phyloP scores from a whole-genome alignment of 78 protist species.

The Creolimax fragrantissima region DNA sequence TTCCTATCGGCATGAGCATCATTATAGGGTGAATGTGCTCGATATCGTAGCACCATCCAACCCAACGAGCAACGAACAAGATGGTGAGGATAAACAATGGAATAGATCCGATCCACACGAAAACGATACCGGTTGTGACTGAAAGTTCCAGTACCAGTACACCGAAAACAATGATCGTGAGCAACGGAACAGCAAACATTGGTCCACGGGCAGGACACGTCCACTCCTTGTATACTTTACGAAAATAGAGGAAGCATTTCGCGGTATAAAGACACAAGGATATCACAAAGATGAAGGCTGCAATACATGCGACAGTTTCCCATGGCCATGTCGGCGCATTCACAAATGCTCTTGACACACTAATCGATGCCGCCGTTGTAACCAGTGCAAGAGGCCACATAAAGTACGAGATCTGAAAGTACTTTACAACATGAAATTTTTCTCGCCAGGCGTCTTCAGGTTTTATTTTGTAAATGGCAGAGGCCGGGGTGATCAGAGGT shows the following conservation, averaged over 20 bases:
- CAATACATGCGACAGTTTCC: slow-evolving; percentile 6
- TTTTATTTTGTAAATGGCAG: background rate
- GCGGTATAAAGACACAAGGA: background rate
- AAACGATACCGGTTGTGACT: background rate
- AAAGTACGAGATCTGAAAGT: background rate
- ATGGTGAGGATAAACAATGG: background rate
- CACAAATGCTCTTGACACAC: background rate
- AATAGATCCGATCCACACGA: background rate
- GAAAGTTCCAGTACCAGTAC: background rate
- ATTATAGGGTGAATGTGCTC: background rate
- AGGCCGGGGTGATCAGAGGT: slow-evolving; percentile 1
- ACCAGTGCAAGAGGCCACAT: slow-evolving; percentile 3
- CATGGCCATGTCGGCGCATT: background rate
- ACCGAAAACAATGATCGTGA: background rate
- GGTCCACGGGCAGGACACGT: slow-evolving; percentile 19
- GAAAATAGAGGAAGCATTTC: background rate
- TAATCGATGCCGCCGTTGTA: background rate
- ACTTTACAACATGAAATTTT: background rate
- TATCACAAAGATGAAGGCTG: background rate
- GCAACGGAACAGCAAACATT: background rate
- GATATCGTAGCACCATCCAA: background rate
- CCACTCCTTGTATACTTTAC: background rate
- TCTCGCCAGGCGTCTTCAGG: background rate
- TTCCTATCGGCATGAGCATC: slow-evolving; percentile 3
- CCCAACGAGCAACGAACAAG: background rate